Evolutionary conservation across 441 rosid species (phyloP), one percentile per base, ranked within the genome.

Genomic region (Dalechampia spathulata): DNA sequence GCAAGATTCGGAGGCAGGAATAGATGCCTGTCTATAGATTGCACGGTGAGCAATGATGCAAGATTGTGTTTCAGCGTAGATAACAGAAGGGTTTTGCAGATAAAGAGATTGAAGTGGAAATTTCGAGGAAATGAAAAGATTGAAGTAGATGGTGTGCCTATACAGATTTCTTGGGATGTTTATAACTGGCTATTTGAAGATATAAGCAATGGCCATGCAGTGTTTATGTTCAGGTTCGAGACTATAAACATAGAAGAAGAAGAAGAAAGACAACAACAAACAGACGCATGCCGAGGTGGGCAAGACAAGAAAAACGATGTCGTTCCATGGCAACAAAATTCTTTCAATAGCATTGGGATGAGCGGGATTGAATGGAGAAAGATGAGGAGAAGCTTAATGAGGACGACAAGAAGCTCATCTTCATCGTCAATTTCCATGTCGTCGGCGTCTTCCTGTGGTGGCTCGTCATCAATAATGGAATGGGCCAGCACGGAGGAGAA

Each of bases 91-190:
- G 92, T 88, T 10, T 60, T 92, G 63, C 80, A 73, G 67, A 73
- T 92, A 17, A 92, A 89, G 65, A 60, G 85, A 20, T 60, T 92
- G 50, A 80, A 79, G 64, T 92, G 99, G 96, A 92, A 92, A 70
- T 92, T 88, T 17, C 62, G 99, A 36, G 99, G 96, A 11, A 92
- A 82, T 32, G 96, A 88, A 72, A 78, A 68, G 59, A 73, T 83
- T 4, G 88, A 79, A 53, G 77, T 89, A 0, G 96, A 85, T n/a
- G 95, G 94, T 0, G 85, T 81, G n/a, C 45, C 72, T 7, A 63
- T 86, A 6, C 90, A 86, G 43, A 70, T 92, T 72, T 92, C 92
- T 0, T 92, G 99, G 99, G 99, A 92, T 38, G 88, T 92, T 5
- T 81, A 84, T 58, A 88, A 88, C n/a, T 92, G 98, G 98, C 44